Base-by-base conservation (phyloP, 2,329 filamentous ascomycete species). In the Aureobasidium leucospermi region DNA sequence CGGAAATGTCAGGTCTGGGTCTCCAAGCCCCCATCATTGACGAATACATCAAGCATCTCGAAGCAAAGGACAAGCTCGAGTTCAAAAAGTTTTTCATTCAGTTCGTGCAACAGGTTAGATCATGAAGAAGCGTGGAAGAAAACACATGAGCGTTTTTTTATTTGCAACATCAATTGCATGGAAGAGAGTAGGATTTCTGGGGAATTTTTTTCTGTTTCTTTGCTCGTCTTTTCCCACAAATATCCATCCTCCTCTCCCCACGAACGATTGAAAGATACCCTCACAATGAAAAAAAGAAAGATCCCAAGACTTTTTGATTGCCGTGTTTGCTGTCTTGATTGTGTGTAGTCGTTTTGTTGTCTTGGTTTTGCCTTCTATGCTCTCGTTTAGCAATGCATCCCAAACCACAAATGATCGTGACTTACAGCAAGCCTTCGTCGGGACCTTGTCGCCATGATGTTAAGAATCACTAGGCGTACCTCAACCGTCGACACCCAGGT, bases 1-100 rank as follows among this genome's bases (percentile, higher is more conserved):
- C 78, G 1, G 81, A 91, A 60, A 83, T 92, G 65, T 79, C 84
- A 0, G 80, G 77, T 47, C 77, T 90, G 65, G 86, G 86, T 0
- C 79, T 87, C 28, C 81, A 84, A 58, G 84, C 82, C 64, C 87
- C 85, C 65, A 75, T 76, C 0, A 84, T 89, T 61, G 79, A 85
- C 16, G 78, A 79, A 43, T 92, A 89, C 67, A 74, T 92, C 47
- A 78, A 81, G 64, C 76, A 75, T 10, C 76, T 87, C 65, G 48
- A 62, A 36, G n/a, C 60, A 59, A 68, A 66, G 61, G 76, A 77
- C 58, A 68, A 73, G 53, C 70, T 74, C 58, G 72, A 70, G n/a
- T 79, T 76, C 69, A 70, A 73, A 59, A 74, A 70, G 62, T 78
- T 76, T 65, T 78, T 78, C 61, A 72, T 70, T 34, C 66, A 68